Percentiles rank a stretch among this genome's conserved stretches.
Evolutionary conservation across 345 rosid species (phyloP).

Genomic region (Brassica napus): Da-Ae NC_063450.1:15779501-15780000

Average conservation of each 20-base stretch:
- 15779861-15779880: conserved; percentile 43
- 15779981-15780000: conserved; percentile 55
- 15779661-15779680: conserved; percentile 79
- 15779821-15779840: conserved; percentile 74
- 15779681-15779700: conserved; percentile 39
- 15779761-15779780: conserved; percentile 32
- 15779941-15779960: conserved; percentile 74
- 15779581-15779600: conserved; percentile 69
- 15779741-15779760: conserved; percentile 40
- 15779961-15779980: conserved; percentile 79
- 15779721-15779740: conserved; percentile 39
- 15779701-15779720: conserved; percentile 41
- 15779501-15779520: background rate
- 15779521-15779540: background rate
- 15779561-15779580: conserved; percentile 74
- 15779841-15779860: conserved; percentile 66
- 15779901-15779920: conserved; percentile 52
- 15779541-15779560: conserved; percentile 40
- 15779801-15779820: conserved; percentile 58
- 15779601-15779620: conserved; percentile 72
- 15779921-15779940: conserved; percentile 52
- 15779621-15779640: conserved; percentile 76
- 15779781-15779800: conserved; percentile 54
- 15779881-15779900: conserved; percentile 54
- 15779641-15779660: conserved; percentile 66